Evolutionary conservation across 768 basidiomycete species (phyloP).

Genomic region (Suillus discolor): DNA sequence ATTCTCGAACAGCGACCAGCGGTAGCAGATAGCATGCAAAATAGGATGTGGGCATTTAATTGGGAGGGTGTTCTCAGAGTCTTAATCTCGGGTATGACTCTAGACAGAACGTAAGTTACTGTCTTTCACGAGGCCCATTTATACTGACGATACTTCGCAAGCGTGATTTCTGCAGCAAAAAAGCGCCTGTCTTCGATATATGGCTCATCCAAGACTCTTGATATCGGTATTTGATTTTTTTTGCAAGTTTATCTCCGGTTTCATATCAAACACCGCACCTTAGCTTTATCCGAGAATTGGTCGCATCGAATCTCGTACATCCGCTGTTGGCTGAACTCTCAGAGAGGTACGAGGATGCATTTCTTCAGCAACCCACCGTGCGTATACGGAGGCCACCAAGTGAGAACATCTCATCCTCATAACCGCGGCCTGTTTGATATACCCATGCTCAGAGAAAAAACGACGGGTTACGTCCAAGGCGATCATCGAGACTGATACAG

Average conservation of each 20-base stretch:
- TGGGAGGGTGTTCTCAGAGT: conserved; percentile 68
- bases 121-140: conserved; percentile 13
- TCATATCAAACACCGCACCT: not conserved
- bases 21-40: conserved; percentile 61
- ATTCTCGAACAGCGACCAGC: conserved; percentile 59
- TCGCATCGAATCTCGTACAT: not conserved
- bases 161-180: conserved; percentile 28
- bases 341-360: not conserved
- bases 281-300: conserved; percentile 1
- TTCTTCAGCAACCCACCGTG: conserved; percentile 11
- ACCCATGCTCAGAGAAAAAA: not conserved
- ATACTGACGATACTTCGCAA: conserved; percentile 4
- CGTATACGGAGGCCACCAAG: conserved; percentile 9
- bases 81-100: conserved; percentile 43
- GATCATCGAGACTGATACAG: conserved; percentile 3
- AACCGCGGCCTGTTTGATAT: not conserved
- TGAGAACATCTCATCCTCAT: not conserved
- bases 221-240: conserved; percentile 3
- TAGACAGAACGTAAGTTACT: conserved; percentile 30
- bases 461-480: conserved; percentile 1
- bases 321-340: not conserved
- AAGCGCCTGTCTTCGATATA: conserved; percentile 34
- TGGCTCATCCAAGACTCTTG: conserved; percentile 18
- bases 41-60: conserved; percentile 59
- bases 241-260: not conserved